Evolutionary conservation across 176 grass and related monocot species (phyloP), one percentile per base, ranked within the genome.

Genomic region (Aegilops umbellulata): DNA sequence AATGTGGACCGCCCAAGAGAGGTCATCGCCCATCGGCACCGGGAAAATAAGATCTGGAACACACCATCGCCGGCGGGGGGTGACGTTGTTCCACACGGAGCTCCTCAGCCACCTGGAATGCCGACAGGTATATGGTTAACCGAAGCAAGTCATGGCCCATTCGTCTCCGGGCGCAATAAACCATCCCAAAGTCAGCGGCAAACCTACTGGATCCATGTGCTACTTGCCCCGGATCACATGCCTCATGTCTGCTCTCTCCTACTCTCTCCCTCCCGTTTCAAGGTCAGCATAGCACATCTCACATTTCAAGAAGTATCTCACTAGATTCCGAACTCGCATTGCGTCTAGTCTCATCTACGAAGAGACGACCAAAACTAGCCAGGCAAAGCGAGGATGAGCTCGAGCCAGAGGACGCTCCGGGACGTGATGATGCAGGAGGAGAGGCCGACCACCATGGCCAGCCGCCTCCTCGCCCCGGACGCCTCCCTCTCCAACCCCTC

Each of bases 401-500:
- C 86, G 14, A 77, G 82, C 69, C 81, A 88, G 73, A 88, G 79
- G 83, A 86, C 86, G 20, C 90, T 92, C 14, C 61, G 79, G 46
- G 76, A 70, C 3, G 85, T 86, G 69, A 84, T 87, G 81, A 84
- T 87, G 81, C 60, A 23, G 36, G 81, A 80, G 76, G 89, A 80
- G 36, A 26, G 76, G 11, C 49, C 75, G 63, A 60, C 58, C 6
- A 35, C 30, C 58, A 61, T 29, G 74, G 67, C 74, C 11, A 80
- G 69, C 60, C 80, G 88, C 13, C 88, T 90, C 38, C 66, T 80
- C 66, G 85, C 74, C 8, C 15, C 69, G 66, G 92, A 90, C 78
- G 80, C 66, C 62, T 41, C 92, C 19, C 13, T 67, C 76, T 83
- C 87, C 73, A 89, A 81, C 81, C 71, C 92, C n/a, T 94, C 89